Base-by-base conservation (phyloP, 148 eudicot species). In the Limonium bicolor region DNA sequence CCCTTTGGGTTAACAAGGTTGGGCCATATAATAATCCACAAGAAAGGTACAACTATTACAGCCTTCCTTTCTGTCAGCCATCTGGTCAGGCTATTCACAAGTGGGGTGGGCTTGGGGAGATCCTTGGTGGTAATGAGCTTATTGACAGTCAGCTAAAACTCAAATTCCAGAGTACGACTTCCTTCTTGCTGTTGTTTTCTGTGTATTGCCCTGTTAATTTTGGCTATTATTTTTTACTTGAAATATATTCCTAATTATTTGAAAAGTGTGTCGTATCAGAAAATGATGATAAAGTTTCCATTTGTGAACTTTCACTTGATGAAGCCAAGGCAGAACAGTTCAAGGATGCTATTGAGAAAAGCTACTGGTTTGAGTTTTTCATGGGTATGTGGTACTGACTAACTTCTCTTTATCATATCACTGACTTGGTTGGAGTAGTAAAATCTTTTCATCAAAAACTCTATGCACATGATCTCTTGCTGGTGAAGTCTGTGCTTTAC, bases 301-400 rank as follows among this genome's bases (percentile, higher is more conserved):
- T 41, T 10, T 41, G 46, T 15, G 27, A 41, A 11, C 46, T 41
- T 21, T 14, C 21, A 21, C 46, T 41, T 20, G 46, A 41, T 21
- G 46, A 41, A 19, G 46, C 46, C 20, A 41, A 41, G 14, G 27
- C 24, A 4, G 14, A 21, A 8, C 46, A 41, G 24, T 41, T 41
- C 27, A 22, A 41, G 46, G 46, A 21, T 20, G 46, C 46, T 6
- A 21, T 20, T 22, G 46, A 42, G 50, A 43, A 18, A 4, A 18
- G 53, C 46, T 41, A 41, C 27, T 20, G 64, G 38, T 33, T 48
- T 42, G 46, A 59, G 44, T 45, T 55, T 19, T 34, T 34, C 27
- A 7, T 31, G 14, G 57, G 57, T 55, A 41, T 41, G 46, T 21
- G 9, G 12, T 23, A 5, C 28, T 41, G 27, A 20, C 13, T 8